Percentiles rank a stretch among this genome's conserved stretches.
phyloP scores from a whole-genome alignment of 75 land plant species.

The Sequoia sempervirens region DNA sequence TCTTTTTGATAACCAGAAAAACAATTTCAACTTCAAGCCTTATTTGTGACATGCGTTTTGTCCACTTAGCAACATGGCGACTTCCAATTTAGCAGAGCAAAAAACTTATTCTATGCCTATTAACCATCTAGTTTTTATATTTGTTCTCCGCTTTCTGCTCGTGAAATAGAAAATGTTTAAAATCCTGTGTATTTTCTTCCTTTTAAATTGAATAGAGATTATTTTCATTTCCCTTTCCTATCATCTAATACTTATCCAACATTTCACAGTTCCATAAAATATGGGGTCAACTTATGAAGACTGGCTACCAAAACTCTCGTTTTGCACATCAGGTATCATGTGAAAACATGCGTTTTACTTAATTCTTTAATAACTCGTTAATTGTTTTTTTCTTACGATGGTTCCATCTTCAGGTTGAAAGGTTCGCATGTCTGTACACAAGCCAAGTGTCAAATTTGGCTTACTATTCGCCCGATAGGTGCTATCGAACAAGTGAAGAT shows the following conservation, averaged over 20 bases:
- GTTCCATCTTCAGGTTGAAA: slow-evolving; percentile 64
- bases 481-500: slow-evolving; percentile 90
- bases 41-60: neutral
- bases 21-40: neutral
- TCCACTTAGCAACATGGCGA: neutral
- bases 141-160: neutral
- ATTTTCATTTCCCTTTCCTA: neutral
- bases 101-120: neutral
- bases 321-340: slow-evolving; percentile 93
- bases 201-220: neutral
- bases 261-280: slow-evolving; percentile 73
- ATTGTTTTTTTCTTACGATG: slow-evolving; percentile 2
- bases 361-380: neutral
- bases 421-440: slow-evolving; percentile 96
- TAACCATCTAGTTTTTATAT: neutral
- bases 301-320: slow-evolving; percentile 95
- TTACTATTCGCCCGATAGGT: slow-evolving; percentile 91
- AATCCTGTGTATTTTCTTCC: neutral
- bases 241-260: slow-evolving; percentile 6
- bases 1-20: neutral
- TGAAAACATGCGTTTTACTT: neutral
- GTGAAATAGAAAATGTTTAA: neutral
- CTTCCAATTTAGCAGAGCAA: neutral
- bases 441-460: slow-evolving; percentile 93
- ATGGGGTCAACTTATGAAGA: slow-evolving; percentile 99